These are phyloP conservation scores for Daldinia decipiens DNA, from an alignment of 495 filamentous ascomycete species.

Conservation along the genomic window DNA sequence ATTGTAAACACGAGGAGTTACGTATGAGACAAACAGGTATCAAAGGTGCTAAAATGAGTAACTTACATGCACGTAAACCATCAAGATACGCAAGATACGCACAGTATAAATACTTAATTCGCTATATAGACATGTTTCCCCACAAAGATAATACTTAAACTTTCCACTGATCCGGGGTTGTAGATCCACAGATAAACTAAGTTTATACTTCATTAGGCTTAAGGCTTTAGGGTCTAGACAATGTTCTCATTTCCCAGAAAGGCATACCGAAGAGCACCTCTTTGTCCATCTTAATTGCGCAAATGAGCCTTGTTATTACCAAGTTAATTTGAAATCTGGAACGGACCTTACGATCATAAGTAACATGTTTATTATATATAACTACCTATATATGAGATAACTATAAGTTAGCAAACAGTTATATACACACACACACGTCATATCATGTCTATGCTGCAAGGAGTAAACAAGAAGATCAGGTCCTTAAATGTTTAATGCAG, in stretches of 20 bases:
- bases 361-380: not conserved
- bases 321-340: constrained; percentile 36
- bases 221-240: constrained; percentile 16
- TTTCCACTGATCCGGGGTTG: constrained; percentile 44
- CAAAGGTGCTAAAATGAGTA: not conserved
- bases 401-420: constrained; percentile 20
- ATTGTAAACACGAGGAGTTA: constrained; percentile 29
- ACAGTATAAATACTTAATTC: constrained; percentile 24
- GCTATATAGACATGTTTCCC: constrained; percentile 25
- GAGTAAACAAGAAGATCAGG: constrained; percentile 8
- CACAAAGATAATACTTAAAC: constrained; percentile 43
- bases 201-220: constrained; percentile 31
- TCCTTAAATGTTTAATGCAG: constrained; percentile 13
- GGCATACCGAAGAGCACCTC: constrained; percentile 43
- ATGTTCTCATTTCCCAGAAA: constrained; percentile 33
- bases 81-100: constrained; percentile 6
- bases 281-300: constrained; percentile 39
- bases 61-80: not conserved
- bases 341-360: constrained; percentile 10
- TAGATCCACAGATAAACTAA: constrained; percentile 38
- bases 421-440: not conserved
- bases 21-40: constrained; percentile 22
- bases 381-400: too few relatives aligned
- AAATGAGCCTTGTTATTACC: constrained; percentile 36
- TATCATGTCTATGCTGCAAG: constrained; percentile 12